Percentiles rank a stretch among this genome's conserved stretches.
phyloP scores from a whole-genome alignment of 768 basidiomycete species.

The Lanmaoa pseudosensibilis region DNA sequence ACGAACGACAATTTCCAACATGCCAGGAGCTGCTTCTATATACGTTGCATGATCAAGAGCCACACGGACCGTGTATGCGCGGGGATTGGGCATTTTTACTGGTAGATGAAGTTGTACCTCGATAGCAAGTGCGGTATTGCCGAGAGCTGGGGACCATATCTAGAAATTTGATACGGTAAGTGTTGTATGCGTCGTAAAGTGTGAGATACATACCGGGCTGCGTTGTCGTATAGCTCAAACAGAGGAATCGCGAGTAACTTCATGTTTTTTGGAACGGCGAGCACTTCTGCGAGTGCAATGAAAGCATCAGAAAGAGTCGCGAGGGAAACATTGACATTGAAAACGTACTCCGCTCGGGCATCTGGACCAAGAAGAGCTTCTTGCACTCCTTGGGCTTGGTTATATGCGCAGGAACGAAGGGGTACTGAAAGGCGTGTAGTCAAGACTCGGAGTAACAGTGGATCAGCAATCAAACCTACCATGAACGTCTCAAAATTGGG shows the following conservation, averaged over 20 bases:
- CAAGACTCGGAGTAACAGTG: neutral
- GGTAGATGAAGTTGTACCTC: constrained; percentile 82
- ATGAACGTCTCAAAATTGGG: constrained; percentile 99
- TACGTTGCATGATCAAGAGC: neutral
- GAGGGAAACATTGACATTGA: neutral
- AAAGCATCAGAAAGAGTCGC: neutral
- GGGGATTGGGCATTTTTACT: constrained; percentile 34
- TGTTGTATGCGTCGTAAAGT: neutral
- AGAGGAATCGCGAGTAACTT: constrained; percentile 95
- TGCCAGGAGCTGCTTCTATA: neutral
- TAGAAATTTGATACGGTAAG: constrained; percentile 17
- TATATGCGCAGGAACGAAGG: constrained; percentile 92
- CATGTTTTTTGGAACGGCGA: constrained; percentile 98
- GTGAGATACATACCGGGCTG: constrained; percentile 60
- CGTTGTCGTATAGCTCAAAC: constrained; percentile 97
- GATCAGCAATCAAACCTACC: constrained; percentile 50
- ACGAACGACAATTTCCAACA: neutral
- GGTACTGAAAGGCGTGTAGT: constrained; percentile 57
- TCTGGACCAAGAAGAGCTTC: constrained; percentile 91
- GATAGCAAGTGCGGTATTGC: constrained; percentile 93
- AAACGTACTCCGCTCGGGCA: constrained; percentile 88
- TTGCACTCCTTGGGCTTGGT: constrained; percentile 99
- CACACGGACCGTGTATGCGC: neutral
- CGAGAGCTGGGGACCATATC: constrained; percentile 91
- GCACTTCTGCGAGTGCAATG: constrained; percentile 62